Evolutionary conservation across 345 rosid genomes (phyloP).

Genomic region (Eucalyptus cloeziana): DNA sequence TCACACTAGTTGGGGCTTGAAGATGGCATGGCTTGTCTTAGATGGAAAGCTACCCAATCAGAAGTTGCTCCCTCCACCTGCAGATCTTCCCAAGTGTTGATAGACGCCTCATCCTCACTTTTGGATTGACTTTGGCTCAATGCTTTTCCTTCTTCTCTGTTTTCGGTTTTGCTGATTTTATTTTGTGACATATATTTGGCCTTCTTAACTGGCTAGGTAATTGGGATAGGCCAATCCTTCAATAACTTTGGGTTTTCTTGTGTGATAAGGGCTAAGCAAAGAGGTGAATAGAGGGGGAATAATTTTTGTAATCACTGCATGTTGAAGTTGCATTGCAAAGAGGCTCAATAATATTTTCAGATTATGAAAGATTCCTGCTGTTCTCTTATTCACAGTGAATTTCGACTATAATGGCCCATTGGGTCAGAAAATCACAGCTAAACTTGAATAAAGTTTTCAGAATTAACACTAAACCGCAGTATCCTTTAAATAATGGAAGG

Average conservation of each 20-base stretch:
- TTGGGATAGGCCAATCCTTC: not conserved
- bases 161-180: not conserved
- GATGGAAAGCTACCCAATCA: slow-evolving; percentile 55
- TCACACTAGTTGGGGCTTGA: slow-evolving; percentile 72
- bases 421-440: not conserved
- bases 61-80: slow-evolving; percentile 58
- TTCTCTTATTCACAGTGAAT: not conserved
- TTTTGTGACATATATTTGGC: not conserved
- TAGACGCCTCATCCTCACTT: not conserved
- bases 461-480: not conserved
- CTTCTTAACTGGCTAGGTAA: not conserved
- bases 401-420: not conserved
- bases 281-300: not conserved
- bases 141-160: not conserved
- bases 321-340: not conserved
- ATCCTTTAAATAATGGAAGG: not conserved
- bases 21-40: slow-evolving; percentile 66
- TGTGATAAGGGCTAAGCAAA: not conserved
- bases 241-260: not conserved
- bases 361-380: not conserved
- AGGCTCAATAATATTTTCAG: not conserved
- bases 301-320: not conserved
- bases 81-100: slow-evolving; percentile 61
- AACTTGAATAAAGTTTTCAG: not conserved
- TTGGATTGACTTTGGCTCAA: not conserved